Percentiles rank a stretch among this genome's conserved stretches.
Evolutionary conservation across 345 rosid species (phyloP).

Genomic region (Orychophragmus violaceus): DNA sequence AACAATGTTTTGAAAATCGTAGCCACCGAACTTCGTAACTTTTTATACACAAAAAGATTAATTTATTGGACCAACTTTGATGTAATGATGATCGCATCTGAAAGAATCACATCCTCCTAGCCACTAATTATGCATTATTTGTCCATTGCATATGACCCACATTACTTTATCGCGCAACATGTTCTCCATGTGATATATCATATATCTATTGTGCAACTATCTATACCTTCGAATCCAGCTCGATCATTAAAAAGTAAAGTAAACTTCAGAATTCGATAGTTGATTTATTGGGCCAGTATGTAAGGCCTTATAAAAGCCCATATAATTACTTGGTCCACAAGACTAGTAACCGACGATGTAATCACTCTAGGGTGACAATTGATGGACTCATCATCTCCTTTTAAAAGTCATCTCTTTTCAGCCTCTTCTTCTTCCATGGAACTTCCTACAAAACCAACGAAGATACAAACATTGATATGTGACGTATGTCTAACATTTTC

Average conservation of each 20-base stretch:
- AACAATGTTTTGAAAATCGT: neutral
- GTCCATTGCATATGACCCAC: constrained; percentile 17
- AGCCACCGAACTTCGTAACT: neutral
- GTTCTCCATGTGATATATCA: neutral
- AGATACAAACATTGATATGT: neutral
- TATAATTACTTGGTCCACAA: neutral
- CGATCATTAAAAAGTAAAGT: neutral
- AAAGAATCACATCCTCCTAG: neutral
- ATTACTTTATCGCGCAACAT: neutral
- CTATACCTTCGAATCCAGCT: neutral
- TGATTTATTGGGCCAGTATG: neutral
- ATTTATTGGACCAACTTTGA: neutral
- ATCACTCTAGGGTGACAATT: neutral
- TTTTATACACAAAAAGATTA: neutral
- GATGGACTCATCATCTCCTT: neutral
- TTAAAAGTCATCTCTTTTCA: constrained; percentile 25
- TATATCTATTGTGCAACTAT: neutral
- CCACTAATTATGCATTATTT: neutral
- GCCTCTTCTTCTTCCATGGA: constrained; percentile 44
- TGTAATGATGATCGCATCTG: neutral
- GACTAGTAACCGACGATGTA: neutral
- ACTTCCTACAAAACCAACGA: constrained; percentile 28
- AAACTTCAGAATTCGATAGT: neutral
- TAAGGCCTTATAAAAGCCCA: neutral
- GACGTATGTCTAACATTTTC: neutral